Conservation (phyloP, 2,329 filamentous ascomycete genomes). For the Ophiocordyceps robertsii region DNA sequence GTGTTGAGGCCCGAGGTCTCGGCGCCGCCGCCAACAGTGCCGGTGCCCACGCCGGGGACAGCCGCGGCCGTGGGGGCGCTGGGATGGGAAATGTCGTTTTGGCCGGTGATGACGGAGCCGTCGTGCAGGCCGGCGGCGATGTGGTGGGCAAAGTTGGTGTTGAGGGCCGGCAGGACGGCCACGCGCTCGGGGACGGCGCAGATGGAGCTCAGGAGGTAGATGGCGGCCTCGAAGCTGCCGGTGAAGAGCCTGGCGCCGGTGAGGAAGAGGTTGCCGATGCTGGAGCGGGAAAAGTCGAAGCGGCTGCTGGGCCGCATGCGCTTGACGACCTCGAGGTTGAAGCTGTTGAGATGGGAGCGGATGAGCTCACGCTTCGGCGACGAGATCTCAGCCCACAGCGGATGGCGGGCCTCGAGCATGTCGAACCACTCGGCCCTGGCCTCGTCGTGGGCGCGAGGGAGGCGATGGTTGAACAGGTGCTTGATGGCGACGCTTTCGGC, state of each 20-base stretch:
- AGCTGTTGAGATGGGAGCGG: constrained; percentile 60
- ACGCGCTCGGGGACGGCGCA: constrained; percentile 70
- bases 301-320: constrained; percentile 57
- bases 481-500: constrained; percentile 64
- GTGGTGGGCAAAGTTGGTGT: constrained; percentile 90
- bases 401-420: constrained; percentile 71
- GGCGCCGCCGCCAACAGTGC: constrained; percentile 8
- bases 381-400: constrained; percentile 58
- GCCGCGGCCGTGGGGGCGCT: constrained; percentile 43
- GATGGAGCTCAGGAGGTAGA: constrained; percentile 78
- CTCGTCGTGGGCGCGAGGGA: constrained; percentile 42
- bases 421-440: constrained; percentile 76
- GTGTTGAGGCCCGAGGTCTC: constrained; percentile 13
- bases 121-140: constrained; percentile 73
- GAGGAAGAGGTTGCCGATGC: constrained; percentile 67
- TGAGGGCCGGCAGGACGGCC: constrained; percentile 76
- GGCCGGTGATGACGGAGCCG: constrained; percentile 69
- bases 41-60: constrained; percentile 15
- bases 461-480: constrained; percentile 73
- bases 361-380: constrained; percentile 65
- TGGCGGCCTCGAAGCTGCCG: constrained; percentile 82
- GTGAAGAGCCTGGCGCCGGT: constrained; percentile 82
- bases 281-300: constrained; percentile 66
- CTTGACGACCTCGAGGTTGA: constrained; percentile 70
- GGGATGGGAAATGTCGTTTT: constrained; percentile 86